A percentile compares a stretch with the other conserved stretches of the same genome.
phyloP scores from a whole-genome alignment of 441 rosid genomes.

The Bocquillonia castaneifolia region DNA sequence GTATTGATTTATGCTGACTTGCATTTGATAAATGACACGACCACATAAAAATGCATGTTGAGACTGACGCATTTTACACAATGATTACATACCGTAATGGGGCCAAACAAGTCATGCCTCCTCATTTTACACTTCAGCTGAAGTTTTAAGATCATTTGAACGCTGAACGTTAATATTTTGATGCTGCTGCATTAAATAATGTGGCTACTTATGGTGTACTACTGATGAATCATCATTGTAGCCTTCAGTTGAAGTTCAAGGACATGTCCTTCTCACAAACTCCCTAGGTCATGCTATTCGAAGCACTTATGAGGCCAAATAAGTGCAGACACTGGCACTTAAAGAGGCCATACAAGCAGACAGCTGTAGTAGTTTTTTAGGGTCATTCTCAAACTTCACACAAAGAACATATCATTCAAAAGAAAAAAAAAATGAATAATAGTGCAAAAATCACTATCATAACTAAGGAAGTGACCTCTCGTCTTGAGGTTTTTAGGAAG shows the following conservation, averaged over 20 bases:
- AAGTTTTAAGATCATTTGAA: background rate
- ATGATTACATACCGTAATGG: background rate
- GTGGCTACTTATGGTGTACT: background rate
- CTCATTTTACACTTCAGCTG: constrained; percentile 2
- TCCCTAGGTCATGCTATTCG: no score
- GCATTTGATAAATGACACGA: background rate
- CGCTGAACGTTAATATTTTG: background rate
- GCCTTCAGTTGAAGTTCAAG: no score
- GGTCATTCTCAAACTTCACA: background rate
- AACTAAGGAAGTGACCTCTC: background rate
- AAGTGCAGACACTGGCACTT: no score
- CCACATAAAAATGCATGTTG: no score
- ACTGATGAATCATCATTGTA: no score
- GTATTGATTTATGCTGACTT: no score
- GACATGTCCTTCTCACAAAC: no score
- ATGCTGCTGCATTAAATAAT: background rate
- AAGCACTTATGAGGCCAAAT: background rate
- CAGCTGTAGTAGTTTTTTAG: background rate
- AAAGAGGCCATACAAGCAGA: background rate
- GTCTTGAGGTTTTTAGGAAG: no score
- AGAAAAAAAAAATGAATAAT: background rate
- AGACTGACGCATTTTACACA: background rate
- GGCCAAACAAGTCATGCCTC: background rate
- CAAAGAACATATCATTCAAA: background rate
- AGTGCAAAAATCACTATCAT: background rate